phyloP scores from a whole-genome alignment of 73 alveolate species.

The Uronychia setigera region DNA sequence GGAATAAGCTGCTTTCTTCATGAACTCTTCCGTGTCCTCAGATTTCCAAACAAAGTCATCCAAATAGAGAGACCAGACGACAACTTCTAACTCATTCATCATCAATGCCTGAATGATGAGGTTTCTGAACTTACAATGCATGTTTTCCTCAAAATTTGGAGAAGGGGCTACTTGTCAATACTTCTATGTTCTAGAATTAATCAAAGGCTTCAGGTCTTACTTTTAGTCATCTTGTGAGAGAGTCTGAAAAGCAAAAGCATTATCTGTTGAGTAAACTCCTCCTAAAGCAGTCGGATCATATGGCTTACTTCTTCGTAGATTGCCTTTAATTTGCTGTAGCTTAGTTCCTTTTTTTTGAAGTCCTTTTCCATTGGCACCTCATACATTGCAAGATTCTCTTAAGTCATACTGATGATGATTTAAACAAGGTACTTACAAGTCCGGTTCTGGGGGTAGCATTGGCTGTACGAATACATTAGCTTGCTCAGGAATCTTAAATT shows the following conservation, averaged over 20 bases:
- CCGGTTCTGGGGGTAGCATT: too few species aligned
- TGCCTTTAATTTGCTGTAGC: not conserved
- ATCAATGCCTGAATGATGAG: slow-evolving; percentile 21
- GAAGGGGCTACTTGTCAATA: not conserved
- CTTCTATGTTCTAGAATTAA: not conserved
- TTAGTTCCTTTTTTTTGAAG: not conserved
- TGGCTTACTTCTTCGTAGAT: not conserved
- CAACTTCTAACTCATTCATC: slow-evolving; percentile 24
- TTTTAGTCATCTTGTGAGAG: not conserved
- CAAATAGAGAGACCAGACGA: slow-evolving; percentile 15
- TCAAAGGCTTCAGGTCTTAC: not conserved
- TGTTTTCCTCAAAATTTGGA: not conserved
- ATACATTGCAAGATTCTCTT: not conserved
- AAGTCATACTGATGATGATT: too few species aligned
- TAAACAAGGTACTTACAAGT: too few species aligned
- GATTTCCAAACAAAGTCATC: slow-evolving; percentile 15
- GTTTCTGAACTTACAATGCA: not conserved
- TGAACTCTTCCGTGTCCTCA: not conserved
- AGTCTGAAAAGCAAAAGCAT: not conserved
- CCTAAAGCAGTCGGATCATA: not conserved
- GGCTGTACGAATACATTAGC: too few species aligned
- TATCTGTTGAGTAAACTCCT: not conserved
- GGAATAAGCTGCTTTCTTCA: not conserved
- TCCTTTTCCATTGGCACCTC: not conserved
- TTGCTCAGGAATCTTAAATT: too few species aligned